These are phyloP conservation scores for Echium plantagineum DNA, from an alignment of 257 asterid species.

Conservation along the genomic window DNA sequence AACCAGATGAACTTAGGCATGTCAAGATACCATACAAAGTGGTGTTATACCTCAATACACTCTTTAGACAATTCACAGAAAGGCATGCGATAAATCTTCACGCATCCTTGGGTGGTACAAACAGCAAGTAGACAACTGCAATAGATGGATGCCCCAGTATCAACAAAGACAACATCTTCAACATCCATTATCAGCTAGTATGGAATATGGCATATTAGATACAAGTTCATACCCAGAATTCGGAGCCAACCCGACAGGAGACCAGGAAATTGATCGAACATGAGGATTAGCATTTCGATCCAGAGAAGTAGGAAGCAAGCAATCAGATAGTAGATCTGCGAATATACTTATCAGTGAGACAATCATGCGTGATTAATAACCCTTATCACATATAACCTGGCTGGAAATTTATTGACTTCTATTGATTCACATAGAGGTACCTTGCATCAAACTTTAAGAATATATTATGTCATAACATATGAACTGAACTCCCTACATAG, in stretches of 20 bases:
- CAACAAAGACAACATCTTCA: neutral
- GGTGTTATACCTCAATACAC: slow-evolving; percentile 68
- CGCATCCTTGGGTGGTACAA: slow-evolving; percentile 69
- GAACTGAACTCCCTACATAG: neutral
- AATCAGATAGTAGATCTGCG: slow-evolving; percentile 49
- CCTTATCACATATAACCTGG: neutral
- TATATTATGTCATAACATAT: neutral
- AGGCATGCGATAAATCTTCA: slow-evolving; percentile 67
- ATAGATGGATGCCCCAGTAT: slow-evolving; percentile 1
- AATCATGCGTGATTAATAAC: neutral
- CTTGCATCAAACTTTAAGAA: too few species aligned
- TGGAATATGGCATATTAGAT: neutral
- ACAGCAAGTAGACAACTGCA: slow-evolving; percentile 86
- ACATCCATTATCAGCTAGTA: neutral
- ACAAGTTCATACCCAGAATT: slow-evolving; percentile 54
- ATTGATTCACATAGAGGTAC: too few species aligned
- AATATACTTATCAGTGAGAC: too few species aligned
- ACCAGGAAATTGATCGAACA: slow-evolving; percentile 86
- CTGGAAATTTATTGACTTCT: neutral
- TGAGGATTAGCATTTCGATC: slow-evolving; percentile 45
- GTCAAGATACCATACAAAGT: neutral
- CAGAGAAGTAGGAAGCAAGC: slow-evolving; percentile 51
- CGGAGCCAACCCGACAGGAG: slow-evolving; percentile 74
- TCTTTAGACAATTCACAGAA: slow-evolving; percentile 60
- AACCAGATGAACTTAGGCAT: neutral